Base-by-base conservation (phyloP, 306 rosid genomes). In the Arachis hypogaea region DNA sequence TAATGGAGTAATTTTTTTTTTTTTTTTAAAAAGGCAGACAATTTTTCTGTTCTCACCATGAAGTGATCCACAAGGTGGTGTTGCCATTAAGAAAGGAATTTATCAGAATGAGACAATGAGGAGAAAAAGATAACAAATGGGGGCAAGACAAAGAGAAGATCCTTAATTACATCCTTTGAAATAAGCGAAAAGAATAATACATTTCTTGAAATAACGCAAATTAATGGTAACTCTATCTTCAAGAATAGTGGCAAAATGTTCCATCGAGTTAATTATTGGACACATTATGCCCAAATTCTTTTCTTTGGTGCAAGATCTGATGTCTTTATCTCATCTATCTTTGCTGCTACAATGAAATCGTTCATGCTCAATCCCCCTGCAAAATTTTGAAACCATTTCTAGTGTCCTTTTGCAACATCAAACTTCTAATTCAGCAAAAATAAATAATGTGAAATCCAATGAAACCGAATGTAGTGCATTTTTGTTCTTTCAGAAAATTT, bases 281-380 rank as follows among this genome's bases (percentile, higher is more conserved):
- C 11, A 29, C 54, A 59, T 75, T 86, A 93, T 1, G 98, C 98
- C 98, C 98, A 93, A 76, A 71, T 72, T 85, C 98, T 93, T 80
- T 85, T 91, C 85, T 74, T 86, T 7, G 98, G 90, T 67, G 49
- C 91, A 62, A 93, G 96, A 81, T 93, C 98, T 14, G 96, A 86
- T 44, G 97, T 88, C 86, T 74, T 84, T 46, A 93, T 89, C 42
- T 72, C 88, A 75, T 89, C 97, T 63, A 93, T 84, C 79, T 86
- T 93, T 63, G 97, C 91, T 45, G 98, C 97, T 7, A 93, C 85
- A 49, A 93, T 86, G 84, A 85, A 93, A 82, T 93, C 98, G 83
- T 91, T 93, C 91, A 93, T 68, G 49, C 90, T 91, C 83, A 93
- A 89, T 64, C 98, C 98, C 68, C 96, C 98, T 93, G 93, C 97